Evolutionary conservation across 164 flowering plant species (phyloP), one percentile per base, ranked within the genome.

Genomic region (Santalum album): DNA sequence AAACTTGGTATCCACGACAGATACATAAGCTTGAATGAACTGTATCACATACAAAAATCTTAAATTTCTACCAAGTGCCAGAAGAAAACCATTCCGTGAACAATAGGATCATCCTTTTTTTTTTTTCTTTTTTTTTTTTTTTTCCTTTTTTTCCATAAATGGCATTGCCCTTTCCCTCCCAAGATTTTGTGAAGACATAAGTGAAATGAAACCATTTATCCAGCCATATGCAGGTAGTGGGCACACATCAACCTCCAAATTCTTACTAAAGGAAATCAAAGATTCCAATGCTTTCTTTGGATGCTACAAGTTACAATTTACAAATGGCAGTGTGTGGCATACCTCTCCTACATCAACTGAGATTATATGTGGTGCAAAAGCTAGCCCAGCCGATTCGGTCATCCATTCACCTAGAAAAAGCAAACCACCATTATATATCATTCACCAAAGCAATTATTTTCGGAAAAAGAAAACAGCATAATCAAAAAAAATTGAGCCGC

Each of bases 311-410:
- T 18, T 12, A 51, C 1, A 12, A 55, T 29, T 1, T 11, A 10
- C 12, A 9, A 39, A 6, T n/a, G 35, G 25, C 50, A n/a, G n/a
- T n/a, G n/a, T 36, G 21, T 14, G 48, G 34, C 34, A 9, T 29
- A 46, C 50, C 23, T 46, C 50, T 20, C 50, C 50, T 14, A 23
- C 50, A 3, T 5, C 50, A 20, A 46, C 50, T 4, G 15, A n/a
- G 25, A 46, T 46, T 7, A 46, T 46, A 46, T 46, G 50, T 19
- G 50, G 50, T 46, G 50, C 23, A 46, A 46, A 46, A 7, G 22
- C 50, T 10, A n/a, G 14, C 7, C 50, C 50, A 46, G 50, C 50
- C 14, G 50, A 46, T 5, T 46, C 50, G 7, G 50, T n/a, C 50
- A 46, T 46, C 50, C 50, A 46, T 9, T 46, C 15, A n/a, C 50